Conservation (phyloP, 345 rosid species). For the Eutrema japonicum region DNA sequence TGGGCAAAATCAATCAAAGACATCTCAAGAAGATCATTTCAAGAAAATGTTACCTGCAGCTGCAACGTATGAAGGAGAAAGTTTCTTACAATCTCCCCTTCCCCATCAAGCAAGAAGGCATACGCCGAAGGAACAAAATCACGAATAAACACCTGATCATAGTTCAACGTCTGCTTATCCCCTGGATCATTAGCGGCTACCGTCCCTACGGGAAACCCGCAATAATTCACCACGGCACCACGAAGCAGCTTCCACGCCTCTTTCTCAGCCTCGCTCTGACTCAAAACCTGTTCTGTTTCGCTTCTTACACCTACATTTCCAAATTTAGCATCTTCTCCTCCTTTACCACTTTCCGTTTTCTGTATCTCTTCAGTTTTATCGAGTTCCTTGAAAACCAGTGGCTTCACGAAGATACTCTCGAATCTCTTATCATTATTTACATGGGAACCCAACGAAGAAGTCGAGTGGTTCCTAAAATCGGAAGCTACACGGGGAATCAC, state of each 20-base stretch:
- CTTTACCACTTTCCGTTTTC: constrained; percentile 43
- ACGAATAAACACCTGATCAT: constrained; percentile 95
- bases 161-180: constrained; percentile 73
- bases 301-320: constrained; percentile 30
- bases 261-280: constrained; percentile 62
- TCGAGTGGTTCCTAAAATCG: constrained; percentile 71
- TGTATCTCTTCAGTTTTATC: not conserved
- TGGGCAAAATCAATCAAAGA: constrained; percentile 1
- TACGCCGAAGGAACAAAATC: constrained; percentile 96
- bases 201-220: constrained; percentile 84
- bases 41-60: constrained; percentile 67
- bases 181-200: constrained; percentile 83
- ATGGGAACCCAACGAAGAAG: constrained; percentile 63
- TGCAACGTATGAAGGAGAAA: constrained; percentile 93
- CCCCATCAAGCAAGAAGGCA: constrained; percentile 89
- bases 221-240: constrained; percentile 67
- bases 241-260: constrained; percentile 93
- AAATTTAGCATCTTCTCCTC: constrained; percentile 47
- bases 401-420: constrained; percentile 72
- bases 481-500: constrained; percentile 72
- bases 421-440: constrained; percentile 72
- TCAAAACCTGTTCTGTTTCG: constrained; percentile 17
- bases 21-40: constrained; percentile 2
- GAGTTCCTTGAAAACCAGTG: constrained; percentile 52
- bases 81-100: constrained; percentile 84